A percentile compares a stretch with the other conserved stretches of the same genome.
Evolutionary conservation across 140 eudicot species (phyloP).

Genomic region (Stevia rebaudiana): DNA sequence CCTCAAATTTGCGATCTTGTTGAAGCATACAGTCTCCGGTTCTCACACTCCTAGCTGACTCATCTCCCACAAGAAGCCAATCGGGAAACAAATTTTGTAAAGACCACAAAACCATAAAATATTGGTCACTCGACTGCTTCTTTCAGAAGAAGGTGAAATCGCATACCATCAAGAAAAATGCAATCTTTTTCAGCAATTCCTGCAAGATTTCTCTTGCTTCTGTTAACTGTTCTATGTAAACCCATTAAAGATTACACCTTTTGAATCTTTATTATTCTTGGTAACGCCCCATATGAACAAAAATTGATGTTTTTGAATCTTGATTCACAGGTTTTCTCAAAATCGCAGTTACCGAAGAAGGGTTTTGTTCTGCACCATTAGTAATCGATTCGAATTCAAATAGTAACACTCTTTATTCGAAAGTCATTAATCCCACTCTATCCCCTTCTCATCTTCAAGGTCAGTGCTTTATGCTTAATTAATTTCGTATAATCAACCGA

Average conservation of each 20-base stretch:
- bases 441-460: conserved; percentile 91
- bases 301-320: not conserved
- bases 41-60: conserved; percentile 19
- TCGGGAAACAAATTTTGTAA: not conserved
- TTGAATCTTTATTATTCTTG: not conserved
- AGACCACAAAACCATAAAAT: conserved; percentile 16
- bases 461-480: conserved; percentile 28
- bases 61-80: conserved; percentile 35
- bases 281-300: not conserved
- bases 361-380: conserved; percentile 77
- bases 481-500: not conserved
- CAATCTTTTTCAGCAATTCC: conserved; percentile 31
- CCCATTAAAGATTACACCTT: conserved; percentile 3
- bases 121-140: conserved; percentile 8
- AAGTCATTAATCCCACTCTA: conserved; percentile 82
- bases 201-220: conserved; percentile 29
- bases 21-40: not conserved
- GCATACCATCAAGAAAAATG: conserved; percentile 35
- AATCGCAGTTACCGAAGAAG: conserved; percentile 40
- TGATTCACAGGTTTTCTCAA: conserved; percentile 44
- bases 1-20: not conserved
- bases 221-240: conserved; percentile 37
- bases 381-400: conserved; percentile 29
- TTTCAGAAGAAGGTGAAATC: conserved; percentile 10
- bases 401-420: conserved; percentile 54